Conservation (phyloP, 306 rosid genomes). For the Rosa lucieae region DNA sequence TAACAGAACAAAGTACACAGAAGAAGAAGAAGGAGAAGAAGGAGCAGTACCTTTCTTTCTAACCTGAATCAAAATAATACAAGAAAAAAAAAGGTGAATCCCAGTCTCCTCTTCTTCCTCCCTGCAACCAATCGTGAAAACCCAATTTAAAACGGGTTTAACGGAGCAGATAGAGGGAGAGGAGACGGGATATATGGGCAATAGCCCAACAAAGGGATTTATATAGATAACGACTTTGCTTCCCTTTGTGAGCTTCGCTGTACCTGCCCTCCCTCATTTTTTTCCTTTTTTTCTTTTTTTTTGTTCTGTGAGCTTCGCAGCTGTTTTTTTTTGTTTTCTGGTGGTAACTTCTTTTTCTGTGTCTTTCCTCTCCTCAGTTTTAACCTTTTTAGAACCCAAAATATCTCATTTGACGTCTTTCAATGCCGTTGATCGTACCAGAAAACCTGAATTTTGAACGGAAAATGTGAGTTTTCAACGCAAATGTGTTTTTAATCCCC, state of each 20-base stretch:
- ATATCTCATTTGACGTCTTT: neutral
- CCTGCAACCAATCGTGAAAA: neutral
- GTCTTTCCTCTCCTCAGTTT: neutral
- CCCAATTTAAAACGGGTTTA: neutral
- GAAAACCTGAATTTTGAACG: neutral
- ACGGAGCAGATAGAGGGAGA: neutral
- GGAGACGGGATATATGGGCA: neutral
- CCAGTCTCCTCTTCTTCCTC: neutral
- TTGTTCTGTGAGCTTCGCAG: neutral
- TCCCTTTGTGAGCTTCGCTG: neutral
- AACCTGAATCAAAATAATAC: neutral
- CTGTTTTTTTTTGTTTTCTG: neutral
- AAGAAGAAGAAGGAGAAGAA: neutral
- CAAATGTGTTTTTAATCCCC: too few species aligned
- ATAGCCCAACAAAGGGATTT: neutral
- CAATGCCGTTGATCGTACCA: neutral
- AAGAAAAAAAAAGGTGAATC: neutral
- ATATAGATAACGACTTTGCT: slow-evolving; percentile 4
- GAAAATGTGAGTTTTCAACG: neutral
- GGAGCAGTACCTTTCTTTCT: neutral
- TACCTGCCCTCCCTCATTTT: neutral
- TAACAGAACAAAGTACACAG: neutral
- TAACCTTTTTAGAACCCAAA: neutral
- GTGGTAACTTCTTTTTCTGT: neutral
- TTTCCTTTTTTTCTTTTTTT: neutral